Evolutionary conservation across 208 protist species (phyloP).

Genomic region (Tetramitus jugosus): DNA sequence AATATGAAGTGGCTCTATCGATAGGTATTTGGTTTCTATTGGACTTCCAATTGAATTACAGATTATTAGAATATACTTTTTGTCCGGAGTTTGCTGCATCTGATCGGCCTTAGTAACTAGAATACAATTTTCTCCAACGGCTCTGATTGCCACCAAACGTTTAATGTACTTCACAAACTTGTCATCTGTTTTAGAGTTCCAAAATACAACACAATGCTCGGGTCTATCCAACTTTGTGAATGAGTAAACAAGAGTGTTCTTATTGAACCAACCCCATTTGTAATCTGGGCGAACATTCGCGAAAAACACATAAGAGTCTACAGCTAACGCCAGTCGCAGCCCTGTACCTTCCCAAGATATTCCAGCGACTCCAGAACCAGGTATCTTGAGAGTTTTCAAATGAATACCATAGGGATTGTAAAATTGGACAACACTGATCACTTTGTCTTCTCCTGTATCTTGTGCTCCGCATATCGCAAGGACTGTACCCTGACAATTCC

Average conservation of each 20-base stretch:
- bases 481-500: conserved; percentile 83
- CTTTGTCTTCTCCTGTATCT: conserved; percentile 26
- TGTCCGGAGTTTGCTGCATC: conserved; percentile 1
- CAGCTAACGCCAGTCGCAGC: conserved; percentile 79
- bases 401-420: conserved; percentile 75
- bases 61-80: conserved; percentile 21
- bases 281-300: conserved; percentile 89
- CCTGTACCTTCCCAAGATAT: conserved; percentile 85
- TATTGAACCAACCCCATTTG: conserved; percentile 81
- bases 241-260: conserved; percentile 79
- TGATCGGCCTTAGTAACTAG: conserved; percentile 61
- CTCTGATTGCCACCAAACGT: conserved; percentile 59
- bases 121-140: conserved; percentile 69
- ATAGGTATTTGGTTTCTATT: conserved; percentile 75
- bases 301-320: conserved; percentile 91
- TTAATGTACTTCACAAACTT: conserved; percentile 73
- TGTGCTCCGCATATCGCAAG: conserved; percentile 70
- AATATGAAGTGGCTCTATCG: conserved; percentile 71
- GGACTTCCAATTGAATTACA: conserved; percentile 87
- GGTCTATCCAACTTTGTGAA: conserved; percentile 73
- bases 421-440: conserved; percentile 77
- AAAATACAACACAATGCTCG: conserved; percentile 87
- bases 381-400: conserved; percentile 76
- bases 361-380: conserved; percentile 63
- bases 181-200: conserved; percentile 79